Conservation (phyloP, 2,329 filamentous ascomycete genomes). For the Fusarium praegraminearum region DNA sequence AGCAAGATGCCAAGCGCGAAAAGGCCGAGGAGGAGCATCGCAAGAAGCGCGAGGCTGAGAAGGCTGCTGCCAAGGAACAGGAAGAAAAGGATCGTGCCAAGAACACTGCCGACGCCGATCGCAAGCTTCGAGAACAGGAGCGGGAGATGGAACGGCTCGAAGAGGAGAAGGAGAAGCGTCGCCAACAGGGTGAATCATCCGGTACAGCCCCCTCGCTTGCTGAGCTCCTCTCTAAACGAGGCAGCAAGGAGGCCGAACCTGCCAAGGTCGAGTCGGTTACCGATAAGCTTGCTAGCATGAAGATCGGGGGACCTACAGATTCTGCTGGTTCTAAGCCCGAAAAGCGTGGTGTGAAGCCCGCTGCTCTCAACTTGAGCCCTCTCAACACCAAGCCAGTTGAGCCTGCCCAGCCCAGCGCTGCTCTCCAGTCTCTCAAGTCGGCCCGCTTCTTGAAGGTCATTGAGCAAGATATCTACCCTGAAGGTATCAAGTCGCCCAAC, state of each 20-base stretch:
- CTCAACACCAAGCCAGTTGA: slow-evolving; percentile 87
- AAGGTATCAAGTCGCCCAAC: slow-evolving; percentile 88
- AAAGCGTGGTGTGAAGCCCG: slow-evolving; percentile 80
- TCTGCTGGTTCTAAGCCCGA: slow-evolving; percentile 65
- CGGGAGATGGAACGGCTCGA: slow-evolving; percentile 79
- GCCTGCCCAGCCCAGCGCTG: slow-evolving; percentile 91
- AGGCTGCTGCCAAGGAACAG: slow-evolving; percentile 62
- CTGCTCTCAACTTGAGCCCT: slow-evolving; percentile 86
- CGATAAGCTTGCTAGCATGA: slow-evolving; percentile 65
- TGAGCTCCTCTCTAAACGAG: slow-evolving; percentile 61
- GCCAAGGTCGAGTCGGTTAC: slow-evolving; percentile 56
- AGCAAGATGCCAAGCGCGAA: slow-evolving; percentile 36
- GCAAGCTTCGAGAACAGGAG: slow-evolving; percentile 78
- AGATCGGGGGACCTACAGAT: slow-evolving; percentile 60
- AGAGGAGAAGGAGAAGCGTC: slow-evolving; percentile 74
- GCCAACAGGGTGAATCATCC: slow-evolving; percentile 63
- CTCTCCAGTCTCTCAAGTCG: slow-evolving; percentile 91
- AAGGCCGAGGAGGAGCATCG: slow-evolving; percentile 53
- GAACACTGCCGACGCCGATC: slow-evolving; percentile 68
- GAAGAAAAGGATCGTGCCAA: slow-evolving; percentile 59
- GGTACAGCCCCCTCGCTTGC: slow-evolving; percentile 61
- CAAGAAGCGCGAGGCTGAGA: slow-evolving; percentile 62
- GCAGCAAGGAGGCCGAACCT: slow-evolving; percentile 56
- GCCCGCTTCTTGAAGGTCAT: slow-evolving; percentile 88
- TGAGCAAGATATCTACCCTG: slow-evolving; percentile 83